Evolutionary conservation across 148 eudicot species (phyloP).

Genomic region (Rhododendron molle): DNA sequence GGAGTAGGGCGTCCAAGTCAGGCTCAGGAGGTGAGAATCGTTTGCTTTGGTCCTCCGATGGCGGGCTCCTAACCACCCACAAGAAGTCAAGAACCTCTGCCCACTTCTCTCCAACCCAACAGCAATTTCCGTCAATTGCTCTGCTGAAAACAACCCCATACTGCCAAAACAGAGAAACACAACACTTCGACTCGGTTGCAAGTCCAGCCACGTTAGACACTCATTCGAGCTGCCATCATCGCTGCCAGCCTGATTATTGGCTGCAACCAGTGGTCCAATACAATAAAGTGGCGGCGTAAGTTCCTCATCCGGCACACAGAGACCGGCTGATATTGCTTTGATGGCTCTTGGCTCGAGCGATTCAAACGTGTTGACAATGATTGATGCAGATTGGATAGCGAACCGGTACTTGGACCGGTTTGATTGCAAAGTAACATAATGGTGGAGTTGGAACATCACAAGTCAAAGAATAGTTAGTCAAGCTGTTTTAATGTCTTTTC

Average conservation of each 20-base stretch:
- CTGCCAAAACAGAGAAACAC: slow-evolving; percentile 58
- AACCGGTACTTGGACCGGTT: too few relatives aligned
- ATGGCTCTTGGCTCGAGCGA: slow-evolving; percentile 30
- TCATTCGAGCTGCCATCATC: slow-evolving; percentile 13
- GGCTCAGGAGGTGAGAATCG: slow-evolving; percentile 23
- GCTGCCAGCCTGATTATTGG: neutral
- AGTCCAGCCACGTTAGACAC: slow-evolving; percentile 49
- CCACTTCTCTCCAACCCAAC: slow-evolving; percentile 50
- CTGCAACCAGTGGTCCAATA: slow-evolving; percentile 40
- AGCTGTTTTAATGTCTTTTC: too few relatives aligned
- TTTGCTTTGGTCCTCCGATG: slow-evolving; percentile 7
- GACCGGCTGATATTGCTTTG: slow-evolving; percentile 23
- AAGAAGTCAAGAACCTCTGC: slow-evolving; percentile 43
- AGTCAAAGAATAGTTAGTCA: too few relatives aligned
- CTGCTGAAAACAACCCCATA: slow-evolving; percentile 27
- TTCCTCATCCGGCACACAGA: slow-evolving; percentile 17
- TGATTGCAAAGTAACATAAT: too few relatives aligned
- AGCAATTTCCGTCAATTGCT: slow-evolving; percentile 46
- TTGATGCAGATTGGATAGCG: too few relatives aligned
- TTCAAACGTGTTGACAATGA: slow-evolving; percentile 37
- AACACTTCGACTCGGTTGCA: slow-evolving; percentile 44
- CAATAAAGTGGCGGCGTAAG: slow-evolving; percentile 39
- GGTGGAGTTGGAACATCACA: too few relatives aligned
- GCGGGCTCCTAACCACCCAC: slow-evolving; percentile 31
- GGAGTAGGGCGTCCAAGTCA: slow-evolving; percentile 31